Evolutionary conservation across 2,329 filamentous ascomycete genomes (phyloP).

Genomic region (Camptophora hylomeconis): DNA sequence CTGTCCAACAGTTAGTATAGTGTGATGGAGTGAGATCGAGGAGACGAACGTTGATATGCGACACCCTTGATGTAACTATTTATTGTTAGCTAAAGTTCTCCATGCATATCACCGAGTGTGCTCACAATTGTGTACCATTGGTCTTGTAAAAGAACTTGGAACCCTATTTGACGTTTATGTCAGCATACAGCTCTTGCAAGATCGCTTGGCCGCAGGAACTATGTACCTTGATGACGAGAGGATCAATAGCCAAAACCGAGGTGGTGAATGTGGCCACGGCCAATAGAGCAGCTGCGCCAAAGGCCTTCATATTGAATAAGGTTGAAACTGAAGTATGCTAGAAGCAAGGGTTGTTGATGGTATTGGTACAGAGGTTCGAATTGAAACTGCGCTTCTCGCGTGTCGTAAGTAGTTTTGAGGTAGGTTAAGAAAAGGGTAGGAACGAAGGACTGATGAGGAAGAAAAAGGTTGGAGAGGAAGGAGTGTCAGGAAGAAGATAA

Average conservation of each 20-base stretch:
- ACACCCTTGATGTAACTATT: constrained; percentile 73
- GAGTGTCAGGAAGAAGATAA: constrained; percentile 13
- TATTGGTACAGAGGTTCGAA: background rate
- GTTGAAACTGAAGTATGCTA: constrained; percentile 6
- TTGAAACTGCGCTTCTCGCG: background rate
- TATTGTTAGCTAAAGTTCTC: constrained; percentile 5
- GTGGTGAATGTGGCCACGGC: constrained; percentile 16
- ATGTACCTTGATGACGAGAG: constrained; percentile 50
- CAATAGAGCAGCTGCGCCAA: constrained; percentile 13
- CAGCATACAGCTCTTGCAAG: background rate
- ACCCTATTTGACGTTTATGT: constrained; percentile 36
- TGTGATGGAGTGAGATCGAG: constrained; percentile 9
- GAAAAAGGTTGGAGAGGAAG: constrained; percentile 5
- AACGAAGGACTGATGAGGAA: constrained; percentile 9
- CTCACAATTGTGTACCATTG: constrained; percentile 60
- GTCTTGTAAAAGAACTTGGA: constrained; percentile 84
- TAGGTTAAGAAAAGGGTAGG: constrained; percentile 9
- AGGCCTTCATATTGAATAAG: constrained; percentile 16
- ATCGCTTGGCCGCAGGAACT: constrained; percentile 3
- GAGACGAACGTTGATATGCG: constrained; percentile 66
- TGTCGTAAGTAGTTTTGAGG: background rate
- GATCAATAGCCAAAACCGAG: constrained; percentile 34
- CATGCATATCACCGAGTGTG: constrained; percentile 17
- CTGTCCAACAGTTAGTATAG: constrained; percentile 18
- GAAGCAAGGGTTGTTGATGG: constrained; percentile 6